Percentiles rank a stretch among this genome's conserved stretches.
phyloP scores from a whole-genome alignment of 139 green algal genomes.

The Astrephomene gubernaculifera region DNA sequence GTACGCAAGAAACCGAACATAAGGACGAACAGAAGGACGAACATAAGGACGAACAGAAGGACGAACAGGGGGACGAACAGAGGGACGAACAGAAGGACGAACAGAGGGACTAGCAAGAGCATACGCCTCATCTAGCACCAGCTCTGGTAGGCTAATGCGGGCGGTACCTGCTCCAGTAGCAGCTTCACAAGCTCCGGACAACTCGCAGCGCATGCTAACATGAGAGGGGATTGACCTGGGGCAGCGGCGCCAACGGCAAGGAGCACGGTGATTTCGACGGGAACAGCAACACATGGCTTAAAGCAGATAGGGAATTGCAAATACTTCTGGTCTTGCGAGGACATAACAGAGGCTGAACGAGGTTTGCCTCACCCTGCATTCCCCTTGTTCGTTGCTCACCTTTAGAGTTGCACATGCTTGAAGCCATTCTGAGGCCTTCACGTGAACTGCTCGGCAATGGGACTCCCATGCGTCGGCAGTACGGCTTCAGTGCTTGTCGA shows the following conservation, averaged over 20 bases:
- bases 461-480: constrained; percentile 5
- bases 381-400: neutral
- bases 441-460: neutral
- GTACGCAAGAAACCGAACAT: no score
- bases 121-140: no score
- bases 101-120: no score
- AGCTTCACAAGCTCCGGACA: constrained; percentile 13
- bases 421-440: neutral
- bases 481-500: neutral
- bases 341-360: no score
- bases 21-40: no score
- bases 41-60: no score
- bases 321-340: neutral
- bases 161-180: constrained; percentile 35
- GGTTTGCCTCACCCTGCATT: no score
- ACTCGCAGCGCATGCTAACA: constrained; percentile 47
- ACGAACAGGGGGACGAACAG: no score
- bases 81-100: no score
- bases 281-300: neutral
- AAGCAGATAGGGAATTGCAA: neutral
- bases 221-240: constrained; percentile 50
- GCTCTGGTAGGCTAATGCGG: no score
- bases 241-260: neutral
- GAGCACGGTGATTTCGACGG: neutral
- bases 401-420: neutral